Base-by-base conservation (phyloP, 1,284 basidiomycete genomes). In the Irpex sp. region DNA sequence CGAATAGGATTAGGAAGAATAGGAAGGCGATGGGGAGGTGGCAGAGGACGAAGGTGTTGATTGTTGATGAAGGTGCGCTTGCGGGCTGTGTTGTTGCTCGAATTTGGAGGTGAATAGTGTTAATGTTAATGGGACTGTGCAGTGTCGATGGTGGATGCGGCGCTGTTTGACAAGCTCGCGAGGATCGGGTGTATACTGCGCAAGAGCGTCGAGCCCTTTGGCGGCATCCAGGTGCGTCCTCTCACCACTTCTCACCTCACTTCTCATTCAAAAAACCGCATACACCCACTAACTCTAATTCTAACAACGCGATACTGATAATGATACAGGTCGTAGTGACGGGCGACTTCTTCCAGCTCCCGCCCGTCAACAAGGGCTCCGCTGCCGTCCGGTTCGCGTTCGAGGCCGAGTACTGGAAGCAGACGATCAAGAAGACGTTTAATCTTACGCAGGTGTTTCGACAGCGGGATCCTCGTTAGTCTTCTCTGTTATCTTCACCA, bases 261-360 rank as follows among this genome's bases (percentile, higher is more conserved):
- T 23, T 23, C 23, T 23, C 23, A 23, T 4, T 23, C 23, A 28
- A 3, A 1, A n/a, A n/a, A n/a, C 28, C 55, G 48, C 60, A 42
- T 61, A 36, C 54, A 12, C 8, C n/a, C 5, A n/a, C n/a, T n/a
- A n/a, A n/a, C n/a, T n/a, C n/a, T n/a, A n/a, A n/a, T n/a, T n/a
- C n/a, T n/a, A n/a, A n/a, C n/a, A n/a, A n/a, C n/a, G n/a, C n/a
- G n/a, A n/a, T 33, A 7, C 28, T 33, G 2, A 33, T 33, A 2
- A 33, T 2, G 28, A 33, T 33, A 6, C 1, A 88, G 86, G 78
- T 98, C 52, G 79, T 97, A 59, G 80, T 94, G 52, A 93, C 90
- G 8, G 94, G 94, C 16, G 94, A 97, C 73, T 96, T 96, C 74
- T 95, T 91, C 75, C 95, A 98, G 75, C 82, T 98, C 1, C 96